Evolutionary conservation across 129 eudicot species (phyloP).

Genomic region (Centella asiatica): DNA sequence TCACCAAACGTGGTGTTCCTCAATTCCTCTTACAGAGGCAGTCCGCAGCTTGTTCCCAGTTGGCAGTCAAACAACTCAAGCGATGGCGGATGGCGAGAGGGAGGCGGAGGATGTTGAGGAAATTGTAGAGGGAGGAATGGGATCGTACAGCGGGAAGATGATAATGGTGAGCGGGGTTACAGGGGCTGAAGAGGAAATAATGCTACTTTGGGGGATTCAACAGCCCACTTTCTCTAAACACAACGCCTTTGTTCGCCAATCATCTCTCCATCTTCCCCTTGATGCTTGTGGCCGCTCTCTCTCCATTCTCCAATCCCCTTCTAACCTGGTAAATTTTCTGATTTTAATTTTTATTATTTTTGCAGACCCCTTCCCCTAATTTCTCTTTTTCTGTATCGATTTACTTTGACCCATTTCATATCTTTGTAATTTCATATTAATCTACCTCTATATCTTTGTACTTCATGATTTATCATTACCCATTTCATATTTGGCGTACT

Average conservation of each 20-base stretch:
- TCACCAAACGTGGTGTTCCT: no score
- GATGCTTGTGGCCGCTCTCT: conserved; percentile 88
- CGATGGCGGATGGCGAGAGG: conserved; percentile 5
- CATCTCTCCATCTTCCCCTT: conserved; percentile 54
- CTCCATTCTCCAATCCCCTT: conserved; percentile 82
- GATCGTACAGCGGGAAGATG: conserved; percentile 53
- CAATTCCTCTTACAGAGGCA: no score
- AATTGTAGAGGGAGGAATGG: conserved; percentile 31
- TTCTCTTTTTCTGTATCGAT: neutral
- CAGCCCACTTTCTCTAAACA: conserved; percentile 68
- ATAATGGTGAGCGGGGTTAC: conserved; percentile 29
- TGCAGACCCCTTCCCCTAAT: neutral
- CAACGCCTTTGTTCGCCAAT: conserved; percentile 64
- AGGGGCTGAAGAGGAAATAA: conserved; percentile 55
- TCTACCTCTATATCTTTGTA: no score
- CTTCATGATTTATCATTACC: no score
- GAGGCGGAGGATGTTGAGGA: conserved; percentile 27
- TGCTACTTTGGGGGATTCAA: conserved; percentile 86
- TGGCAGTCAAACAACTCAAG: no score
- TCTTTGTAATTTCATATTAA: no score
- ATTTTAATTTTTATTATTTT: no score
- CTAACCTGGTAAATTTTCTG: conserved; percentile 67
- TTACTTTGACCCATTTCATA: no score
- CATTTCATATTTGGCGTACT: no score
- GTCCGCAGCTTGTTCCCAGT: no score